phyloP scores from a whole-genome alignment of 208 protist species.

The Acanthamoeba sp. region DNA sequence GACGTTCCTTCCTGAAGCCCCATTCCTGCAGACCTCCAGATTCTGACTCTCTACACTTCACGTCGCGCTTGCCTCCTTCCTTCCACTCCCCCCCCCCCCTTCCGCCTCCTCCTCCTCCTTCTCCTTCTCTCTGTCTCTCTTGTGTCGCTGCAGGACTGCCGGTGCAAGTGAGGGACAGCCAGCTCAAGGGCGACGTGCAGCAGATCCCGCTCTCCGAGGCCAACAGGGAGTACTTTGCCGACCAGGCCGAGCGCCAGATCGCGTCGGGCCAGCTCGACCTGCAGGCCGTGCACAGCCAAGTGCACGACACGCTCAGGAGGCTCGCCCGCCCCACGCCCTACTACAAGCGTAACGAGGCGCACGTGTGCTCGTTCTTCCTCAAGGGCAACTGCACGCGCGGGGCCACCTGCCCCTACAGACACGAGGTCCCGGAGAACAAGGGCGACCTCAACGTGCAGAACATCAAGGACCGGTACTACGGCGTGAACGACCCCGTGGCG shows the following conservation, averaged over 20 bases:
- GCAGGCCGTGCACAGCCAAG: constrained; percentile 39
- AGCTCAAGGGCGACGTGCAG: constrained; percentile 71
- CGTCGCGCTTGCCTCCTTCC: neutral
- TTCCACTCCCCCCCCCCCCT: neutral
- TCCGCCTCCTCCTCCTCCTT: neutral
- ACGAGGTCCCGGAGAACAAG: constrained; percentile 84
- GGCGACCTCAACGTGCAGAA: constrained; percentile 89
- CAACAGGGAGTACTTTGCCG: constrained; percentile 84
- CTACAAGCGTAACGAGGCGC: constrained; percentile 79
- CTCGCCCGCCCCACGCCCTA: constrained; percentile 79
- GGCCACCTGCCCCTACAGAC: constrained; percentile 90
- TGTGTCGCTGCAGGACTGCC: constrained; percentile 91
- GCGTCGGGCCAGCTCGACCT: constrained; percentile 49
- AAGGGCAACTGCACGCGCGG: constrained; percentile 91
- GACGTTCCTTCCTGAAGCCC: constrained; percentile 22
- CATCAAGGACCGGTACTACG: constrained; percentile 92
- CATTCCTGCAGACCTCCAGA: neutral
- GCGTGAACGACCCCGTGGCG: constrained; percentile 91
- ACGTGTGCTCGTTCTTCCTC: constrained; percentile 92
- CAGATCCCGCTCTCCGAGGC: constrained; percentile 82
- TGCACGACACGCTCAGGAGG: constrained; percentile 72
- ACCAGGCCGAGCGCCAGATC: constrained; percentile 67
- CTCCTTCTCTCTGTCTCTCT: no score
- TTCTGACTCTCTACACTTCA: neutral
- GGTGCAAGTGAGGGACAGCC: constrained; percentile 90